Conservation (phyloP, 169 alveolate genomes). For the Cryptosporidium muris region DNA sequence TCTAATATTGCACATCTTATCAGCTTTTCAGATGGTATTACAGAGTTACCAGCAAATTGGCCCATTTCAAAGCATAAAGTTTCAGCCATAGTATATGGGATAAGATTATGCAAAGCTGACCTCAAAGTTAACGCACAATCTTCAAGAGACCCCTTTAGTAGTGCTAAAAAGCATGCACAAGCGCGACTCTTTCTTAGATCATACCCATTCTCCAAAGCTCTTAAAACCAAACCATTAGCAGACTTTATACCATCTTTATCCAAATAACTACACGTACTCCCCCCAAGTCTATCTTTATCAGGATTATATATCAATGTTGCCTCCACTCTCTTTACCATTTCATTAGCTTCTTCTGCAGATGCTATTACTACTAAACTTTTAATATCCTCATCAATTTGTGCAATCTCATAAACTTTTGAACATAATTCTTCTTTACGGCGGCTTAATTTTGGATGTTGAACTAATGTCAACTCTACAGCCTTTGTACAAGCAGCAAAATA, state of each 20-base stretch:
- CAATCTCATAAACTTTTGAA: conserved; percentile 16
- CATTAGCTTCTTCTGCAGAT: conserved; percentile 10
- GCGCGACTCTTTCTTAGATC: conserved; percentile 43
- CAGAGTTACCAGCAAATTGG: conserved; percentile 5
- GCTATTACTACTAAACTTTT: conserved; percentile 43
- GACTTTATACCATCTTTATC: conserved; percentile 28
- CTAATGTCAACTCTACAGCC: conserved; percentile 44
- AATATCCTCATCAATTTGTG: conserved; percentile 30
- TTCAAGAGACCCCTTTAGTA: conserved; percentile 52
- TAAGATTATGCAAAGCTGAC: conserved; percentile 25
- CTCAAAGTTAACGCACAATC: conserved; percentile 55
- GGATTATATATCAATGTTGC: background rate
- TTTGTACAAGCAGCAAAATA: conserved; percentile 46
- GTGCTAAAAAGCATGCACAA: conserved; percentile 28
- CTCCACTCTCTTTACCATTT: conserved; percentile 18
- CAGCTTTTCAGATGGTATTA: background rate
- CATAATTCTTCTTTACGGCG: conserved; percentile 14
- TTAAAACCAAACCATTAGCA: conserved; percentile 41
- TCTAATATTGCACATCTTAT: background rate
- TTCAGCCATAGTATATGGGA: conserved; percentile 40
- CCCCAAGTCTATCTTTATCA: conserved; percentile 40
- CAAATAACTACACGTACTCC: conserved; percentile 14
- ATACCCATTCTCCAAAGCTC: conserved; percentile 40
- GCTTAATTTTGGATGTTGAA: background rate
- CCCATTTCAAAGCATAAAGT: conserved; percentile 27